Percentiles rank a stretch among this genome's conserved stretches.
These are phyloP conservation scores for Aspergillus campestris DNA, from an alignment of 495 filamentous ascomycete genomes.

Conservation along the genomic window DNA sequence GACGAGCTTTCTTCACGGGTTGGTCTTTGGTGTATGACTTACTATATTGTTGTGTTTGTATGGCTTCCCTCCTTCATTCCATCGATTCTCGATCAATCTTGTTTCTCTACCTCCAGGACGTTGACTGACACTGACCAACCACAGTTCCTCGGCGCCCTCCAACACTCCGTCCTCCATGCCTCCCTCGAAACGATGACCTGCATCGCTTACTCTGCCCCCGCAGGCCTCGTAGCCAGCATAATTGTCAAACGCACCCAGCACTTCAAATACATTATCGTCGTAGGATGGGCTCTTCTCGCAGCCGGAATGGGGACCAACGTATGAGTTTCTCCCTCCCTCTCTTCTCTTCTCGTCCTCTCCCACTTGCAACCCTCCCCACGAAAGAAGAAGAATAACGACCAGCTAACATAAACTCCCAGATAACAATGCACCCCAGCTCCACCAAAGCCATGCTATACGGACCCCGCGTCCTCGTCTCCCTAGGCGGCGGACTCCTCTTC, in stretches of 20 bases:
- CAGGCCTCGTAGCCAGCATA: constrained; percentile 7
- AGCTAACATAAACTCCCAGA: no score
- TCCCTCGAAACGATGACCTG: constrained; percentile 7
- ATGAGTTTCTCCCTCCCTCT: neutral
- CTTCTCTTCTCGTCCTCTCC: no score
- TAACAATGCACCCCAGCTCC: no score
- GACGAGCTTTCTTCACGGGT: constrained; percentile 1
- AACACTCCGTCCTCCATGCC: constrained; percentile 5
- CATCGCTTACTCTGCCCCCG: constrained; percentile 7
- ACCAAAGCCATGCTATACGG: no score
- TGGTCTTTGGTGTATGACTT: neutral
- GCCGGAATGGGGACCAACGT: constrained; percentile 4
- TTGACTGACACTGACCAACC: no score
- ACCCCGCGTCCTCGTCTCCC: no score
- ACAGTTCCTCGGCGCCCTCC: constrained; percentile 7
- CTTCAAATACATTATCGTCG: constrained; percentile 8
- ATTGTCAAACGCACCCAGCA: constrained; percentile 7
- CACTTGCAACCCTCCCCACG: no score
- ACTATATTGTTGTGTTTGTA: constrained; percentile 1
- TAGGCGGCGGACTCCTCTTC: no score
- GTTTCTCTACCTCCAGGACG: no score
- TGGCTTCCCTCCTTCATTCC: neutral
- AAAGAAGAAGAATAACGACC: no score
- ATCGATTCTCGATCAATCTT: no score
- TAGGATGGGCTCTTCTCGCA: constrained; percentile 8